These are phyloP conservation scores for Thraustochytrium sp. DNA, from an alignment of 352 stramenopile genomes.

Conservation along the genomic window DNA sequence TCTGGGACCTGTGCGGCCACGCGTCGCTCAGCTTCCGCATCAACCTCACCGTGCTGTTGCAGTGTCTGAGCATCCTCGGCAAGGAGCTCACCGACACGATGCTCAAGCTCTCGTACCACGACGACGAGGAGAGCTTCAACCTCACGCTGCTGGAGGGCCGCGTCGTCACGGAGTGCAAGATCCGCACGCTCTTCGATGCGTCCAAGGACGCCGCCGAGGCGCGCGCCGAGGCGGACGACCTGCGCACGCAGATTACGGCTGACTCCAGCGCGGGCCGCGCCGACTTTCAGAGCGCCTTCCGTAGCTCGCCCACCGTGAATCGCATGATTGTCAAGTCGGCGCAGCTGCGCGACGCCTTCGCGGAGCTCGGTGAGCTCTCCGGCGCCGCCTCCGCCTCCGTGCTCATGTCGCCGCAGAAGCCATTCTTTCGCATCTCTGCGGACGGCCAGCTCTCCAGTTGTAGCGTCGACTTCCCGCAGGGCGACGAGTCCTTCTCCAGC, in stretches of 20 bases:
- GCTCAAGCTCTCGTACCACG: constrained; percentile 14
- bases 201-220: neutral
- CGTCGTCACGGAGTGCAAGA: constrained; percentile 37
- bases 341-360: constrained; percentile 24
- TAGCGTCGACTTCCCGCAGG: constrained; percentile 30
- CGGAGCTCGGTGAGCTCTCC: neutral
- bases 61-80: constrained; percentile 17
- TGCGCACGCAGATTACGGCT: neutral
- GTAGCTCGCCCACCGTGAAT: constrained; percentile 11
- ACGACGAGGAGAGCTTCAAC: constrained; percentile 13
- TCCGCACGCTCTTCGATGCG: constrained; percentile 21
- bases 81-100: constrained; percentile 5
- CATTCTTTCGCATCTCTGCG: constrained; percentile 19
- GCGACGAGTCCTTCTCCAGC: constrained; percentile 16
- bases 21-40: neutral
- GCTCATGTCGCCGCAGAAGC: constrained; percentile 23
- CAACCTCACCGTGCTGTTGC: constrained; percentile 14
- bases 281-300: neutral
- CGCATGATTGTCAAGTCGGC: neutral
- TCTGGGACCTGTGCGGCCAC: neutral
- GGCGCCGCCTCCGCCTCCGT: constrained; percentile 9
- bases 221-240: neutral
- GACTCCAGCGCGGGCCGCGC: neutral
- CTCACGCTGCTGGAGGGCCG: constrained; percentile 10
- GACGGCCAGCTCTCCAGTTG: constrained; percentile 26